phyloP scores from a whole-genome alignment of 345 rosid genomes.

The Eutrema yunnanense region DNA sequence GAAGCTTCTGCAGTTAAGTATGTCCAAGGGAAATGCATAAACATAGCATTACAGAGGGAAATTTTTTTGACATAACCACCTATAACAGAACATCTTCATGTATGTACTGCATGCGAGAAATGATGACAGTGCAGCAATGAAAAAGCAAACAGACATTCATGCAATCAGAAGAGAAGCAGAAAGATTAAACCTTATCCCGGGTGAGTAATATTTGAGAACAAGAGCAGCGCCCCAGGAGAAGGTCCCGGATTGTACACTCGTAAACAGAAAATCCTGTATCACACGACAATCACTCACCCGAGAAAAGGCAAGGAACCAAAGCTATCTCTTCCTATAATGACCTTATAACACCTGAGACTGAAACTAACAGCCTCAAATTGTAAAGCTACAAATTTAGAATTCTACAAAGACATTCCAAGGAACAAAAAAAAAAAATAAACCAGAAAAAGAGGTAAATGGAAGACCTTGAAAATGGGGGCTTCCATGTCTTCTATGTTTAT shows the following conservation, averaged over 20 bases:
- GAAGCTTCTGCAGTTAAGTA: neutral
- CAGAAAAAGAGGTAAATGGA: conserved; percentile 10
- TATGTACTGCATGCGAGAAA: neutral
- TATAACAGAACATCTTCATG: neutral
- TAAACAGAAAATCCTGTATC: conserved; percentile 49
- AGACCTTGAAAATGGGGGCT: conserved; percentile 65
- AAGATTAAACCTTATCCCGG: conserved; percentile 48
- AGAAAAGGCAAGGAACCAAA: conserved; percentile 48
- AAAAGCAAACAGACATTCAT: conserved; percentile 1
- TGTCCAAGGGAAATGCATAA: neutral
- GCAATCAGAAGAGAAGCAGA: conserved; percentile 36
- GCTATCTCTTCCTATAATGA: conserved; percentile 32
- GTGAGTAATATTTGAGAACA: conserved; percentile 48
- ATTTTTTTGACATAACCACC: neutral
- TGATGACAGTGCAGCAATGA: neutral
- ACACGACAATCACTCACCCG: conserved; percentile 61
- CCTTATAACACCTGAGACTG: conserved; percentile 5
- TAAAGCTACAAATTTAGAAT: neutral
- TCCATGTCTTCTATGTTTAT: conserved; percentile 59
- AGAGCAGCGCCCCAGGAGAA: conserved; percentile 50
- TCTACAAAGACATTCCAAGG: neutral
- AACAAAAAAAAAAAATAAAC: neutral
- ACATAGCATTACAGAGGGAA: neutral
- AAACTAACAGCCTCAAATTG: neutral
- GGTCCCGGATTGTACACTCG: conserved; percentile 42